These are phyloP conservation scores for Dictyostelium citrinum DNA, from an alignment of 78 protist species.

Conservation along the genomic window DNA sequence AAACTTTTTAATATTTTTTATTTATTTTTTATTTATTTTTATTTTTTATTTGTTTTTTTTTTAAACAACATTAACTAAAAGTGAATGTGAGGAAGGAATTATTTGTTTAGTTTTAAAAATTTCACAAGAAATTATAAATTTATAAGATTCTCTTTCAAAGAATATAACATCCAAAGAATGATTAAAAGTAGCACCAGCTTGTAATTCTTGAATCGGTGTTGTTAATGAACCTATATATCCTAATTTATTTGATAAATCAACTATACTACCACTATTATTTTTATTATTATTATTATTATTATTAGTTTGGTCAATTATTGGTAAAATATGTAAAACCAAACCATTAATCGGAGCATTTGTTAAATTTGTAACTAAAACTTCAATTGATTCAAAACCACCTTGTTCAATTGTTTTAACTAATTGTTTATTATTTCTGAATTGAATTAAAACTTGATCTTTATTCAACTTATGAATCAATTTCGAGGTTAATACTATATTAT, in stretches of 20 bases:
- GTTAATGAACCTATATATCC: slow-evolving; percentile 74
- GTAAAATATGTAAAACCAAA: slow-evolving; percentile 54
- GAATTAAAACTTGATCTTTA: slow-evolving; percentile 22
- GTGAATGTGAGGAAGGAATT: slow-evolving; percentile 23
- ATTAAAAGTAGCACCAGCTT: background rate
- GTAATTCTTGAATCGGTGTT: slow-evolving; percentile 53
- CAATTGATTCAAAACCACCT: slow-evolving; percentile 30
- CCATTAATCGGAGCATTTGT: slow-evolving; percentile 13
- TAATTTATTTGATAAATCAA: background rate
- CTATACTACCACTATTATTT: background rate
- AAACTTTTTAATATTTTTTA: background rate
- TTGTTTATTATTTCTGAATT: slow-evolving; percentile 25
- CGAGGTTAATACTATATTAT: slow-evolving; percentile 32
- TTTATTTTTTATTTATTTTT: background rate
- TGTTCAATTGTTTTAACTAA: slow-evolving; percentile 2
- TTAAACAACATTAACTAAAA: slow-evolving; percentile 17
- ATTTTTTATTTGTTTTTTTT: background rate
- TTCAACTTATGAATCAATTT: slow-evolving; percentile 48
- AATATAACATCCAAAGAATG: slow-evolving; percentile 51
- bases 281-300: background rate
- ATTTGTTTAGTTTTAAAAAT: slow-evolving; percentile 61
- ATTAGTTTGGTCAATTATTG: slow-evolving; percentile 7
- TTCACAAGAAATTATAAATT: slow-evolving; percentile 49
- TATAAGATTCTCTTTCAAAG: slow-evolving; percentile 56
- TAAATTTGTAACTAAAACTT: slow-evolving; percentile 30